Base-by-base conservation (phyloP, 169 alveolate genomes). In the Theileria orientalis region DNA sequence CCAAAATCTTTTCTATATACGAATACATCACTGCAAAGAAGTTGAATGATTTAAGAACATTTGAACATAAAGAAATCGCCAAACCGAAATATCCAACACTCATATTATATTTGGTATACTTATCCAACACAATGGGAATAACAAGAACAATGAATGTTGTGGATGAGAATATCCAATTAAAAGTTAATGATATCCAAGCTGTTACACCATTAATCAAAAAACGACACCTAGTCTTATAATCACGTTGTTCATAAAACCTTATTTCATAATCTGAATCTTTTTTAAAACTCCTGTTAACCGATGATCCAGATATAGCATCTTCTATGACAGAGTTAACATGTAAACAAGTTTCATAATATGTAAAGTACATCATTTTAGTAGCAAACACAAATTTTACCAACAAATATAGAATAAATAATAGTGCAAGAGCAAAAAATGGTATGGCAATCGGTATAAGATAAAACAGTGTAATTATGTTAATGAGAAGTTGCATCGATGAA, bases 271-370 rank as follows among this genome's bases (percentile, higher is more conserved):
- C 30, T 25, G 35, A 46, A 30, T 76, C 85, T 46, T 42, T 76
- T 16, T 70, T 60, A 59, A 76, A 76, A 35, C 85, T 76, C 23
- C 85, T 30, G 49, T 76, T 42, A 1, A 76, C 56, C 1, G 21
- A 56, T 16, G 85, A 64, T 21, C 85, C 85, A 25, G 72, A 27
- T 5, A 76, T 69, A 0, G 64, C 78, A 57, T 69, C 78, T 8
- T 63, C 79, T 11, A 44, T 64, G 3, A 69, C 62, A 46, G 69
- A 37, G 64, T 76, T 69, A 37, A 76, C 51, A 2, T 60, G 27
- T 19, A 21, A 61, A 37, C 13, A 52, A 35, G 75, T 21, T 42
- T 76, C 85, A n/a, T 44, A 19, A 54, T 44, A 52, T 19, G 33
- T 29, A 33, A 44, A 33, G n/a, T 76, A 79, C 23, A 76, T 32